Evolutionary conservation across 2,329 filamentous ascomycete species (phyloP).

Genomic region (Plenodomus biglobosus): DNA sequence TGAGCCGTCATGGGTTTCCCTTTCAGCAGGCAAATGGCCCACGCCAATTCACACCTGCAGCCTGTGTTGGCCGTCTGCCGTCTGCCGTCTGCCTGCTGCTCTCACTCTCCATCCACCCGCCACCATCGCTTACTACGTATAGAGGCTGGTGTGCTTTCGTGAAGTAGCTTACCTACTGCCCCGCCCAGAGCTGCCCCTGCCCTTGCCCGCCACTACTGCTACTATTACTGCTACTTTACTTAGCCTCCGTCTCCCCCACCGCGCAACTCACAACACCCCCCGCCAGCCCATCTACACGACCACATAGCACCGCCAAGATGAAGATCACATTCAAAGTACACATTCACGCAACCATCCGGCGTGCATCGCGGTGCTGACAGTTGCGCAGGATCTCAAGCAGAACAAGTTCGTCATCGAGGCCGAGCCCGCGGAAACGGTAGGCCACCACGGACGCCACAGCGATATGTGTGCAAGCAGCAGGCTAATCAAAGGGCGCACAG

Average conservation of each 20-base stretch:
- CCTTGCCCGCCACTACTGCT: slow-evolving; percentile 4
- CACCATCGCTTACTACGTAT: too few species aligned
- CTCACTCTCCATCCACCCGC: neutral
- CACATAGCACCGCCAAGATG: slow-evolving; percentile 50
- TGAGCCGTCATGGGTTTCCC: neutral
- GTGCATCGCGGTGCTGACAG: slow-evolving; percentile 20
- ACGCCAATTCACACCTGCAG: neutral
- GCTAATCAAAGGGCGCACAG: slow-evolving; percentile 50
- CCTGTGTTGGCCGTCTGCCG: neutral
- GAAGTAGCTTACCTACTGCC: neutral
- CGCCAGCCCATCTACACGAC: slow-evolving; percentile 18
- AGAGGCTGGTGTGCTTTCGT: too few species aligned
- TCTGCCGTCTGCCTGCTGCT: slow-evolving; percentile 1
- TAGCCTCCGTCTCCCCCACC: slow-evolving; percentile 11
- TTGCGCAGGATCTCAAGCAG: slow-evolving; percentile 86
- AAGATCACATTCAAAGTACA: slow-evolving; percentile 71
- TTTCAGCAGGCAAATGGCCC: slow-evolving; percentile 18
- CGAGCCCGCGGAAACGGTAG: slow-evolving; percentile 87
- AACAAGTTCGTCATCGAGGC: slow-evolving; percentile 97
- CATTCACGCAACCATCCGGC: slow-evolving; percentile 19
- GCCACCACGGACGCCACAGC: slow-evolving; percentile 20
- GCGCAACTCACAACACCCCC: slow-evolving; percentile 26
- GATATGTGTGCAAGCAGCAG: slow-evolving; percentile 6
- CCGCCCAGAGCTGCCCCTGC: neutral
- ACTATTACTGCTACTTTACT: too few species aligned